A percentile compares a stretch with the other conserved stretches of the same genome.
Evolutionary conservation across 257 asterid genomes (phyloP).

Genomic region (Henckelia pumila): DNA sequence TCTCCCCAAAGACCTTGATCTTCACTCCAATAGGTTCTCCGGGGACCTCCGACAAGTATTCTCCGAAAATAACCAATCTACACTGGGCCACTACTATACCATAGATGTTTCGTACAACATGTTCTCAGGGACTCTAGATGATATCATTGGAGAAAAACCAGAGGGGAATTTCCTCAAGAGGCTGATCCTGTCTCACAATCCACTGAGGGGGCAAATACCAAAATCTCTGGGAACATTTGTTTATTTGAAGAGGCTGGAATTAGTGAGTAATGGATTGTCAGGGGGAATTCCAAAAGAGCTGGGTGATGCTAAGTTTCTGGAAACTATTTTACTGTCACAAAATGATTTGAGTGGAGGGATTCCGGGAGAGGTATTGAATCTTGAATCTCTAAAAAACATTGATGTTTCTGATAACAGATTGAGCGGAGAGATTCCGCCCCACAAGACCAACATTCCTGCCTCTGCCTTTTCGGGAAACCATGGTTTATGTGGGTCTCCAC

Average conservation of each 20-base stretch:
- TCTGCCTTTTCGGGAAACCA: constrained; percentile 46
- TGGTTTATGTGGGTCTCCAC: constrained; percentile 77
- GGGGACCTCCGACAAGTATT: constrained; percentile 31
- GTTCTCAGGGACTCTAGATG: constrained; percentile 42
- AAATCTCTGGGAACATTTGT: constrained; percentile 47
- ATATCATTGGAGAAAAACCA: constrained; percentile 7
- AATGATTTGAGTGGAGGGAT: constrained; percentile 55
- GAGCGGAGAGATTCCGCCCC: constrained; percentile 62
- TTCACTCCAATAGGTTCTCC: constrained; percentile 58
- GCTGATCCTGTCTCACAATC: constrained; percentile 53
- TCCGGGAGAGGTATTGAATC: constrained; percentile 49
- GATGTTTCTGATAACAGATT: constrained; percentile 49
- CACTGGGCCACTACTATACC: constrained; percentile 40
- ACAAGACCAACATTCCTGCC: constrained; percentile 36
- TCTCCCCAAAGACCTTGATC: constrained; percentile 47
- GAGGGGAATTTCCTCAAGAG: constrained; percentile 31
- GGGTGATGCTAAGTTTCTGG: constrained; percentile 33
- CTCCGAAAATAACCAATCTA: neutral
- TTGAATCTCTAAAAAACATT: constrained; percentile 37
- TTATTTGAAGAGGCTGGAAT: constrained; percentile 31
- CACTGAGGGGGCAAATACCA: constrained; percentile 47
- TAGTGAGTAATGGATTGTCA: constrained; percentile 35
- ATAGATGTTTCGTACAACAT: constrained; percentile 54
- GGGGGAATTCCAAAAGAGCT: constrained; percentile 55
- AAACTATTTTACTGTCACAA: constrained; percentile 39